Evolutionary conservation across 1,139 yeast species (phyloP), one percentile per base, ranked within the genome.

Genomic region (Wickerhamomyces sp.): DNA sequence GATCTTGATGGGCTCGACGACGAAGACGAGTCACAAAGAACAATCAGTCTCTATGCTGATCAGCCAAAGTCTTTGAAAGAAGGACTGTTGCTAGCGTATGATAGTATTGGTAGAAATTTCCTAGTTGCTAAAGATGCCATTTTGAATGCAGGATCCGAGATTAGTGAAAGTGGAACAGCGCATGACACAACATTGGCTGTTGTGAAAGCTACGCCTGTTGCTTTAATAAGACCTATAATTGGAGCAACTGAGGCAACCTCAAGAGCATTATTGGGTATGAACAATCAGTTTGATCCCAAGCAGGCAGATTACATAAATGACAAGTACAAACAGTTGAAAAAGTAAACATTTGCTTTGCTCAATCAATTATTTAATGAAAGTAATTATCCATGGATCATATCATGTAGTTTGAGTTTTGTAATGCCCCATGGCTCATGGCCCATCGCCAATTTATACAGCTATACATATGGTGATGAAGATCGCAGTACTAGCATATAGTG

Each of bases 211-310:
- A 78, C 95, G 1, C 97, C 97, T 0, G 76, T 87, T 18, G 81
- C 89, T 8, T 61, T 90, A 15, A 72, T 90, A 3, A 64, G 97
- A 35, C 97, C 97, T 2, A 73, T 88, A 54, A 89, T 90, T 49
- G 97, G 97, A 2, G 89, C 96, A 0, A 86, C 97, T 0, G 97
- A 89, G 57, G 95, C 95, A 0, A 70, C 90, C 4, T 83, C 92
- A 17, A 85, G 80, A 54, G 75, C 96, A 0, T 65, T 90, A 40
- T 73, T 88, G 67, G 97, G 97, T 2, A 71, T 90, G 8, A 80
- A 90, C 31, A 89, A 89, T 57, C 85, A 82, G 46, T 66, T 89
- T 32, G 92, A 86, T 56, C 84, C 92, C 1, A 70, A 71, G 9
- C 76, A 76, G 46, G 63, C 68, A 41, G 55, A 58, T 36, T 67